These are phyloP conservation scores for Plasmodium blacklocki DNA, from an alignment of 169 alveolate species.

Conservation along the genomic window DNA sequence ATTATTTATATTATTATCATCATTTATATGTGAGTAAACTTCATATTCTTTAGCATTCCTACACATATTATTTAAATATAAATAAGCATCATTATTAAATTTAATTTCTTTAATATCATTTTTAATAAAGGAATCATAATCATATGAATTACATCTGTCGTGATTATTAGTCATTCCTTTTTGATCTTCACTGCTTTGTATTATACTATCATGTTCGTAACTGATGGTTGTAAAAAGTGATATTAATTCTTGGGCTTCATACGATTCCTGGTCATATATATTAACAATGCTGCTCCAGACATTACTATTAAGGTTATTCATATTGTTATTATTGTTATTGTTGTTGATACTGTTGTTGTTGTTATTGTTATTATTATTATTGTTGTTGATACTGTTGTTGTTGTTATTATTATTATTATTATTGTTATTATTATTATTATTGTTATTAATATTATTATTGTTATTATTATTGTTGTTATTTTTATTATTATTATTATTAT, in stretches of 20 bases:
- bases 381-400: neutral
- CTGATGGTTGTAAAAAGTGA: constrained; percentile 40
- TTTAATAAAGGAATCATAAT: neutral
- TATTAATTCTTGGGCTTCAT: constrained; percentile 60
- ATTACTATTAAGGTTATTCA: neutral
- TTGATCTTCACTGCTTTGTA: neutral
- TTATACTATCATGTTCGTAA: neutral
- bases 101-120: constrained; percentile 19
- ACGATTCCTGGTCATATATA: constrained; percentile 72
- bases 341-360: constrained; percentile 6
- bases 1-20: neutral
- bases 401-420: neutral
- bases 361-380: neutral
- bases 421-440: neutral
- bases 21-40: neutral
- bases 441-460: neutral
- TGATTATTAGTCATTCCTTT: neutral
- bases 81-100: constrained; percentile 52
- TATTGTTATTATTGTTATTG: neutral
- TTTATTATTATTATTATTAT: neutral
- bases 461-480: neutral
- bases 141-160: neutral
- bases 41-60: constrained; percentile 31
- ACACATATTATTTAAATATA: constrained; percentile 49
- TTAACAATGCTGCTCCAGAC: constrained; percentile 49